Conservation (phyloP, 2,329 filamentous ascomycete genomes). For the Pseudogymnoascus sp. region DNA sequence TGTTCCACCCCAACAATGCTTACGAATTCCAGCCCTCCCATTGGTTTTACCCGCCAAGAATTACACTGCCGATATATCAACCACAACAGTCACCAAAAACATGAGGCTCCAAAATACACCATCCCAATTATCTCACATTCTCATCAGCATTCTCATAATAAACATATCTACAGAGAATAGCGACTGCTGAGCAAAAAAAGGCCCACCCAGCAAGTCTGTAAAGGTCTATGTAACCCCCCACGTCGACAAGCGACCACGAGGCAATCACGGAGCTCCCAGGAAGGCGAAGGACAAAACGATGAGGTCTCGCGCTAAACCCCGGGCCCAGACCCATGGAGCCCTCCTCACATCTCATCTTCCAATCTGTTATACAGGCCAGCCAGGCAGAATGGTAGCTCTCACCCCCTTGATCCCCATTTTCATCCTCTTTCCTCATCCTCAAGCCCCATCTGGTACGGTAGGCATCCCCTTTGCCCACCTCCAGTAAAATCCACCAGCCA, state of each 20-base stretch:
- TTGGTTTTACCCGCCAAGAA: not conserved
- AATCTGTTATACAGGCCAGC: not conserved
- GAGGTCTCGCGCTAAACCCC: too few species aligned
- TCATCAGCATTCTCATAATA: not conserved
- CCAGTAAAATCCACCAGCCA: not conserved
- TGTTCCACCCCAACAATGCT: not conserved
- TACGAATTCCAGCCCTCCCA: not conserved
- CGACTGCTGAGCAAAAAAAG: not conserved
- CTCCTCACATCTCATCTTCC: not conserved
- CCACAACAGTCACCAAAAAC: not conserved
- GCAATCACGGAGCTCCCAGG: too few species aligned
- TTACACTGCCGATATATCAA: not conserved
- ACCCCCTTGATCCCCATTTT: too few species aligned
- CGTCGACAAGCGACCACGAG: too few species aligned
- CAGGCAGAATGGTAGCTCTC: not conserved
- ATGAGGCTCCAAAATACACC: not conserved
- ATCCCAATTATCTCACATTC: not conserved
- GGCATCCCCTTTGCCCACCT: not conserved
- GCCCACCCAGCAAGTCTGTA: not conserved
- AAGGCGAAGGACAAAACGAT: too few species aligned
- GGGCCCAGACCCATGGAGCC: not conserved
- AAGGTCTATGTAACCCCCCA: not conserved
- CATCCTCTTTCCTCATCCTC: too few species aligned
- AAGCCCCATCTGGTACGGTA: not conserved
- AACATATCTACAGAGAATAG: not conserved